Percentiles rank a stretch among this genome's conserved stretches.
phyloP scores from a whole-genome alignment of 805 yeast species.

The Ogataea ramenticola region DNA sequence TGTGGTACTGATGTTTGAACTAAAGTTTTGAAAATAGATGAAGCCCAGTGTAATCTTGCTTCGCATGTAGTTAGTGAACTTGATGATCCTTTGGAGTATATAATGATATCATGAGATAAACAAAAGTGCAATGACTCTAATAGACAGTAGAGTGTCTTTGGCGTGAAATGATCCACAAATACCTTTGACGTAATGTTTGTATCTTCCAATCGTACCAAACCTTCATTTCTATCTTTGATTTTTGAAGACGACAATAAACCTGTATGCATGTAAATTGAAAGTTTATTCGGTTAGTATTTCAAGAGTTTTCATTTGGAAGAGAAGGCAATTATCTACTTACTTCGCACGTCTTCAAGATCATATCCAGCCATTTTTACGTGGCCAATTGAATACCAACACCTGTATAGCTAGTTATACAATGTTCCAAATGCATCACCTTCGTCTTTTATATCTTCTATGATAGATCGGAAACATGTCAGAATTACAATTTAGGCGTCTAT shows the following conservation, averaged over 20 bases:
- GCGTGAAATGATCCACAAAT: conserved; percentile 10
- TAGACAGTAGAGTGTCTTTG: conserved; percentile 20
- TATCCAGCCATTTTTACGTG: neutral
- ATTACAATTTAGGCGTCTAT: too few species aligned
- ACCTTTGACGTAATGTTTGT: conserved; percentile 15
- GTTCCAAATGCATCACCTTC: too few species aligned
- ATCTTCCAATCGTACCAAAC: conserved; percentile 32
- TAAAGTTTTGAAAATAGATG: conserved; percentile 11
- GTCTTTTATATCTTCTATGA: too few species aligned
- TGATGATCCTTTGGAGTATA: conserved; percentile 21
- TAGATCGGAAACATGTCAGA: too few species aligned
- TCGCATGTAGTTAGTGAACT: conserved; percentile 25
- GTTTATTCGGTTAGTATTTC: neutral
- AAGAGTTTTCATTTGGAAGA: too few species aligned
- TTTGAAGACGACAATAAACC: conserved; percentile 39
- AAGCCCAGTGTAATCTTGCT: conserved; percentile 15
- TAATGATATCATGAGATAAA: conserved; percentile 20
- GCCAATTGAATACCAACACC: neutral
- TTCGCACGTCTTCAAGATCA: neutral
- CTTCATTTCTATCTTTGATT: conserved; percentile 49
- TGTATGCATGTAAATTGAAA: neutral
- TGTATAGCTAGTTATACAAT: neutral
- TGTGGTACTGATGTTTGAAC: neutral
- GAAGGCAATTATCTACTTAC: neutral
- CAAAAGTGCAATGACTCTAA: conserved; percentile 13